phyloP scores from a whole-genome alignment of 345 rosid species.

The Erucastrum elatum region DNA sequence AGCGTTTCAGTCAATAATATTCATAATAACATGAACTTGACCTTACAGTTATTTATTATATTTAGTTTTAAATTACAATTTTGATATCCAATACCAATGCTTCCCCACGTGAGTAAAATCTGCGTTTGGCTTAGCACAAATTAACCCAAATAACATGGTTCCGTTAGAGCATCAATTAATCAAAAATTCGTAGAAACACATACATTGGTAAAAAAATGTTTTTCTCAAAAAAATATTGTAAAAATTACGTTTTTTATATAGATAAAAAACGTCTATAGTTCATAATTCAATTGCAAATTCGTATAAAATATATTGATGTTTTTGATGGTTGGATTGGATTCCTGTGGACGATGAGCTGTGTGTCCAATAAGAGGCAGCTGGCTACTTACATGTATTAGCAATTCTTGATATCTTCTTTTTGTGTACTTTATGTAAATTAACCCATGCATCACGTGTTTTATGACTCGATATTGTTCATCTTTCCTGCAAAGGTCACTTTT shows the following conservation, averaged over 20 bases:
- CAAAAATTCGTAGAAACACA: not conserved
- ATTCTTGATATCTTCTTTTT: not conserved
- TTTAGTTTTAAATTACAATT: not conserved
- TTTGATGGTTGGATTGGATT: slow-evolving; percentile 20
- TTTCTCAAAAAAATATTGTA: not conserved
- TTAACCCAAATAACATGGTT: not conserved
- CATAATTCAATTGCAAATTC: not conserved
- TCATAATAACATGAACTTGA: not conserved
- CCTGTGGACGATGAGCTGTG: slow-evolving; percentile 37
- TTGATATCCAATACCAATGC: slow-evolving; percentile 7
- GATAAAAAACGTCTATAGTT: not conserved
- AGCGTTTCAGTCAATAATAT: not conserved
- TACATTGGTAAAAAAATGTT: not conserved
- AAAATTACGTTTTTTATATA: not conserved
- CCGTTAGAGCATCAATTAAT: not conserved
- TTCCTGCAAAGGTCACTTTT: slow-evolving; percentile 11
- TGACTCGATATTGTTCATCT: slow-evolving; percentile 30
- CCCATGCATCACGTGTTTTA: slow-evolving; percentile 38
- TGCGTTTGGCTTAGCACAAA: not conserved
- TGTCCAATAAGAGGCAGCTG: slow-evolving; percentile 34
- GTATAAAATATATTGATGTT: not conserved
- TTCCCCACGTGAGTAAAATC: not conserved
- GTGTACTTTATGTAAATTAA: slow-evolving; percentile 17
- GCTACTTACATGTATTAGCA: slow-evolving; percentile 27
- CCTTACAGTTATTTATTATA: not conserved